These are phyloP conservation scores for Protomyces lactucae-debilis DNA, from an alignment of 1,139 yeast genomes.

Conservation along the genomic window DNA sequence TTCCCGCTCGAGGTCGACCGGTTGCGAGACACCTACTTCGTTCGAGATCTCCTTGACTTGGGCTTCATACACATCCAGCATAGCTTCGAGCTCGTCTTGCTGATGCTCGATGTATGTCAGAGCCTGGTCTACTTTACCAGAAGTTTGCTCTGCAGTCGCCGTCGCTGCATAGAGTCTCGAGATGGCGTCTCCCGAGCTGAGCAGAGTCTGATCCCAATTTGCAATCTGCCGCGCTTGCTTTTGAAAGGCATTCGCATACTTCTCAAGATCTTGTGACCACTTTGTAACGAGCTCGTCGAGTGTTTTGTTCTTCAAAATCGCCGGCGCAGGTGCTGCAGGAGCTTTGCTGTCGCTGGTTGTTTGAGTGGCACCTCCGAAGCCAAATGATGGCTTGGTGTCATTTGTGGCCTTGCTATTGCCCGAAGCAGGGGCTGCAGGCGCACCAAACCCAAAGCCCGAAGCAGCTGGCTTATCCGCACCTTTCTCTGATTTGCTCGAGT, in stretches of 20 bases:
- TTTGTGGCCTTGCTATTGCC: background rate
- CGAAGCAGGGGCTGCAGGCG: slow-evolving; percentile 6
- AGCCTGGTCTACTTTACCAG: slow-evolving; percentile 79
- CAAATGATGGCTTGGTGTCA: slow-evolving; percentile 13
- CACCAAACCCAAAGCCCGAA: slow-evolving; percentile 1
- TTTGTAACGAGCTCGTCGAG: slow-evolving; percentile 86
- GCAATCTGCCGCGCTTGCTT: slow-evolving; percentile 70
- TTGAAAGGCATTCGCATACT: slow-evolving; percentile 68
- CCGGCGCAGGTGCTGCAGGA: slow-evolving; percentile 46
- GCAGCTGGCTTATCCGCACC: slow-evolving; percentile 5
- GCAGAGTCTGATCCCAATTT: slow-evolving; percentile 79
- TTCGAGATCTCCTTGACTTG: slow-evolving; percentile 58
- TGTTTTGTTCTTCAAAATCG: slow-evolving; percentile 82
- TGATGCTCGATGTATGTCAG: slow-evolving; percentile 81
- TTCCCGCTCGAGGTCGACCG: slow-evolving; percentile 77
- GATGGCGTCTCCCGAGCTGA: slow-evolving; percentile 80
- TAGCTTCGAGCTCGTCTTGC: slow-evolving; percentile 80
- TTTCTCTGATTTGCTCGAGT: background rate
- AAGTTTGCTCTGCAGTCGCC: slow-evolving; percentile 76
- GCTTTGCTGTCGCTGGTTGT: slow-evolving; percentile 5
- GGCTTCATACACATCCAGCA: slow-evolving; percentile 77
- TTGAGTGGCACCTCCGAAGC: slow-evolving; percentile 17
- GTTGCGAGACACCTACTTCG: slow-evolving; percentile 41
- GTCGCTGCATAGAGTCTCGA: slow-evolving; percentile 73
- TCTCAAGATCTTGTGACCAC: slow-evolving; percentile 84